These are phyloP conservation scores for Ophiocordyceps australis DNA, from an alignment of 2,329 filamentous ascomycete genomes.

Conservation along the genomic window DNA sequence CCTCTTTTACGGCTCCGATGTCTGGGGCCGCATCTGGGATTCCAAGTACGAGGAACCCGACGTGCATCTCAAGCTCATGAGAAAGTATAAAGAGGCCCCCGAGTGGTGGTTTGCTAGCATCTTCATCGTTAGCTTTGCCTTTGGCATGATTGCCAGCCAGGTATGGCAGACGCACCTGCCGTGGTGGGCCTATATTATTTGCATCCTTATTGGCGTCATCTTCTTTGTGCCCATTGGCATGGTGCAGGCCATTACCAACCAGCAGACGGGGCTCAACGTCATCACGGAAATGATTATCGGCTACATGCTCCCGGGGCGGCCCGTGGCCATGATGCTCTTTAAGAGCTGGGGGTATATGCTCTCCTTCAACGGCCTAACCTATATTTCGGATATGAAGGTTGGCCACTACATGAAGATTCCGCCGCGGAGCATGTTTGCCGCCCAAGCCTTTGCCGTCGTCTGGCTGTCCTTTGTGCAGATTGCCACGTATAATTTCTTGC, in stretches of 20 bases:
- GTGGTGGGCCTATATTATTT: constrained; percentile 22
- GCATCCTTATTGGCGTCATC: constrained; percentile 19
- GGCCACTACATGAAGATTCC: constrained; percentile 35
- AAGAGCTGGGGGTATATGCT: constrained; percentile 27
- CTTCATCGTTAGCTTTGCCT: constrained; percentile 25
- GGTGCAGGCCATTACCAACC: constrained; percentile 28
- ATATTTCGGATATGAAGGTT: constrained; percentile 30
- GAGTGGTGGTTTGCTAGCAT: constrained; percentile 35
- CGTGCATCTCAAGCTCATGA: constrained; percentile 35
- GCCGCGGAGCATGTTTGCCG: constrained; percentile 26
- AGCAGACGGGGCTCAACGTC: constrained; percentile 26
- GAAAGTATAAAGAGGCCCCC: constrained; percentile 33
- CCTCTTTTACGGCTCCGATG: constrained; percentile 32
- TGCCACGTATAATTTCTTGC: constrained; percentile 17
- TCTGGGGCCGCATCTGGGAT: constrained; percentile 14
- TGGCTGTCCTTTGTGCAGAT: constrained; percentile 19
- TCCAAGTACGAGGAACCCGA: constrained; percentile 23
- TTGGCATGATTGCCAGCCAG: constrained; percentile 19
- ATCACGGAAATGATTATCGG: constrained; percentile 29
- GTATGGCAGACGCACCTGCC: constrained; percentile 20
- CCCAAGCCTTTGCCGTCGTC: constrained; percentile 19
- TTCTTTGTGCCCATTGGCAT: constrained; percentile 24
- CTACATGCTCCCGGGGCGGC: constrained; percentile 26
- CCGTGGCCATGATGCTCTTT: constrained; percentile 29
- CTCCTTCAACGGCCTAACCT: constrained; percentile 24